Conservation (phyloP, 441 rosid species). For the Lepidium campestre region DNA sequence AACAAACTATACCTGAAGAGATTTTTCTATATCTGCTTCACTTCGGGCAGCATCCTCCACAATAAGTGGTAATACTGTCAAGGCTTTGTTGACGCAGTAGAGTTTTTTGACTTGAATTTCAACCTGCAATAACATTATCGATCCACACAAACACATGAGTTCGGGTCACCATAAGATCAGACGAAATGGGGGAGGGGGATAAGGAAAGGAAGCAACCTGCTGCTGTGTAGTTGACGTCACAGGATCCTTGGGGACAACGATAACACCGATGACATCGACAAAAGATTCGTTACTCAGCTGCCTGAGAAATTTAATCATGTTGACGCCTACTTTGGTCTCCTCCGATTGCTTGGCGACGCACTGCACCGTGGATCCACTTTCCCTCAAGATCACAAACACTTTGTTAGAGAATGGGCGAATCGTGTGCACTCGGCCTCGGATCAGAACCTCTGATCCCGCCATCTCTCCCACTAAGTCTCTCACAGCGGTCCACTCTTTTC, state of each 20-base stretch:
- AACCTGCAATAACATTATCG: slow-evolving; percentile 33
- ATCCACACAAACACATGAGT: not conserved
- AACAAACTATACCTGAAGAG: slow-evolving; percentile 40
- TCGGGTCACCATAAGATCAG: not conserved
- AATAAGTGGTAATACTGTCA: slow-evolving; percentile 49
- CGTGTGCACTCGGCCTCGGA: slow-evolving; percentile 63
- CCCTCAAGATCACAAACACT: slow-evolving; percentile 62
- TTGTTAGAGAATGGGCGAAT: slow-evolving; percentile 48
- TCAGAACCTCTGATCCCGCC: slow-evolving; percentile 40
- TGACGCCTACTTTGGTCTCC: slow-evolving; percentile 35
- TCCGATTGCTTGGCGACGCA: slow-evolving; percentile 55
- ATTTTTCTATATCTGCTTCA: slow-evolving; percentile 63
- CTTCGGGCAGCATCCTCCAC: slow-evolving; percentile 84
- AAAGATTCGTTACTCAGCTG: slow-evolving; percentile 59
- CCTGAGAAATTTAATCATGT: slow-evolving; percentile 56
- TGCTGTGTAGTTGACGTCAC: slow-evolving; percentile 68
- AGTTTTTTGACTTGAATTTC: slow-evolving; percentile 43
- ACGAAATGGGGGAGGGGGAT: not conserved
- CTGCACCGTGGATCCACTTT: slow-evolving; percentile 63
- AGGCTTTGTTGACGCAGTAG: slow-evolving; percentile 55
- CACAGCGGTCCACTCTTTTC: slow-evolving; percentile 38
- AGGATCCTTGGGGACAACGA: slow-evolving; percentile 46
- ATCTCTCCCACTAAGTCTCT: slow-evolving; percentile 37
- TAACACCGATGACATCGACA: slow-evolving; percentile 47
- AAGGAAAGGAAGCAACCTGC: slow-evolving; percentile 32